These are phyloP conservation scores for Leccinum cinnamomeum DNA, from an alignment of 1,284 basidiomycete species.

Conservation along the genomic window DNA sequence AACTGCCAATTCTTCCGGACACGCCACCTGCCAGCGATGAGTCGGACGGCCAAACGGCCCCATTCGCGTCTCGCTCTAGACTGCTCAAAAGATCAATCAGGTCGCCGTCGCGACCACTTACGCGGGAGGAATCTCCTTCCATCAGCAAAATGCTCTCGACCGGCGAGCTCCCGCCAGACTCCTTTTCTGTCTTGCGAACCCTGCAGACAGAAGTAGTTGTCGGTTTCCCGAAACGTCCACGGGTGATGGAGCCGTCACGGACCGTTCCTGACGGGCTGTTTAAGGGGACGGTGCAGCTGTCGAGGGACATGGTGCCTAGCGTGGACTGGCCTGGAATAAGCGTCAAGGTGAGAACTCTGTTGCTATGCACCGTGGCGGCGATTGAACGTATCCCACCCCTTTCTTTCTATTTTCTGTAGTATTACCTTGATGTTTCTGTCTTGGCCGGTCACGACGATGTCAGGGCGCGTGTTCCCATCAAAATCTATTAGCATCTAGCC, in stretches of 20 bases:
- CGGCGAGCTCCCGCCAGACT: constrained; percentile 40
- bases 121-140: constrained; percentile 20
- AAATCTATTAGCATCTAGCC: constrained; percentile 43
- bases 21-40: constrained; percentile 53
- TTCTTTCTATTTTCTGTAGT: constrained; percentile 40
- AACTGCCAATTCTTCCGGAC: constrained; percentile 44
- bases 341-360: constrained; percentile 52
- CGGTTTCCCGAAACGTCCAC: constrained; percentile 68
- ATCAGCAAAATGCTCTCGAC: constrained; percentile 46
- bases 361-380: constrained; percentile 3
- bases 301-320: constrained; percentile 59
- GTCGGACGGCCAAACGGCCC: constrained; percentile 34
- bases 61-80: constrained; percentile 28
- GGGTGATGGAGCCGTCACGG: constrained; percentile 39
- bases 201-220: constrained; percentile 55
- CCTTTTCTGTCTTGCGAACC: constrained; percentile 49
- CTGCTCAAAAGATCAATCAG: constrained; percentile 51
- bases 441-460: constrained; percentile 60
- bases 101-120: constrained; percentile 26
- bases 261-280: constrained; percentile 64
- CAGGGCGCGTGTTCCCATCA: constrained; percentile 58
- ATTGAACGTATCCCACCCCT: constrained; percentile 11
- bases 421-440: constrained; percentile 68
- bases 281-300: constrained; percentile 54
- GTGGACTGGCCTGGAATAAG: constrained; percentile 65